Evolutionary conservation across 179 eudicot species (phyloP), one percentile per base, ranked within the genome.

Genomic region (Silene noctiflora): DNA sequence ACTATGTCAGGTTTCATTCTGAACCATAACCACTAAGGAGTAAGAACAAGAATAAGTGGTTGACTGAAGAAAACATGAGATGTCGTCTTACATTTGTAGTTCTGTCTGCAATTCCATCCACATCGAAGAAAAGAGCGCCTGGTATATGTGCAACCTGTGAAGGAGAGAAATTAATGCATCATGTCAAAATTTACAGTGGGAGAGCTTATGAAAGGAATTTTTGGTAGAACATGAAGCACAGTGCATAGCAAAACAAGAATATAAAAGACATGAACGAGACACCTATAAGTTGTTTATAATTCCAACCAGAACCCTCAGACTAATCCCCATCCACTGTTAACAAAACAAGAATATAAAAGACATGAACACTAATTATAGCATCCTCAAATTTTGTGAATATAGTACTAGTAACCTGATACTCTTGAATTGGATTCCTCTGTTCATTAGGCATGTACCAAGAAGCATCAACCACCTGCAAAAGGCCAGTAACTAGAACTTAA

Each of bases 381-480:
- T 62, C 55, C 51, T 27, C 8, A 14, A 68, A 62, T 66, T n/a
- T 6, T 24, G 71, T 5, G 31, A 64, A 65, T 72, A 31, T 67
- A 48, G 61, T 19, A 14, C 58, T 31, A 53, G 14, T 71, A 77
- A 73, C 98, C 97, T 92, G 96, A 77, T 94, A 94, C 74, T 94
- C 98, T 77, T 92, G 96, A 76, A 92, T 79, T 61, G 98, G 97
- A 82, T 94, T 91, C 77, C 97, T 87, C 77, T 90, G 93, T 77
- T 94, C 98, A 82, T 91, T 83, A 58, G 97, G 98, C 98, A 94
- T 92, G 87, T 94, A 94, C 97, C 98, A 94, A 72, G 98, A 94
- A 44, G 96, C 97, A 84, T 94, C 98, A 85, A 94, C 72, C 77
- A 94, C 97, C 98, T 94, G 81, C 76, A 78, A 80, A 80, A 78